Base-by-base conservation (phyloP, 2,329 filamentous ascomycete genomes). In the Ophiostoma sp. region DNA sequence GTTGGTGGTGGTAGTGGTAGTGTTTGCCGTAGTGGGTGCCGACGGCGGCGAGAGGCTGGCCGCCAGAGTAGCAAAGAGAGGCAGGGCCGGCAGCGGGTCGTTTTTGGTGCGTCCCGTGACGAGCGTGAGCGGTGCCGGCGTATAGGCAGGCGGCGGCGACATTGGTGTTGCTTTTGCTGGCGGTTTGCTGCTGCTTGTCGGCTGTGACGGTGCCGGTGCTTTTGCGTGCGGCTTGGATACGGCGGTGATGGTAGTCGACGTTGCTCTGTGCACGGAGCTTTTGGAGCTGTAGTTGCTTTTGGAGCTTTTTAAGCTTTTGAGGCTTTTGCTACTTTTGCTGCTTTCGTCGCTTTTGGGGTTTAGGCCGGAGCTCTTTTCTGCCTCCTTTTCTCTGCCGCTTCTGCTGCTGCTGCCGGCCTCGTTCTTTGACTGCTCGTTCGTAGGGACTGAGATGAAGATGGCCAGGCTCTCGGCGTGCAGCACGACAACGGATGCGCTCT, bases 381-480 rank as follows among this genome's bases (percentile, higher is more conserved):
- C 23, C 7, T 57, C 52, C 10, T 27, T 57, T 6, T 57, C 23
- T 27, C 33, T 35, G 27, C 41, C 20, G 15, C 23, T 57, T 57
- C 10, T 39, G 15, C 39, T 48, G 35, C 7, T 17, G 17, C n/a
- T 67, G 52, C 27, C 36, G 10, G 10, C 31, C 8, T 31, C 57
- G 13, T 31, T 27, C 15, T 31, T 23, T n/a, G 44, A 4, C n/a
- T 13, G 36, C 7, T 35, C 67, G 8, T 44, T 27, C 3, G 69
- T 65, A 11, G 73, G 48, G 41, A 84, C 81, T 2, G 71, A 68
- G 2, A 75, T 68, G 27, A 72, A 74, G 13, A 75, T 71, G 27
- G 84, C 86, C 70, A 86, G 78, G 39, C 86, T 84, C 75, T 87
- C 88, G 4, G 87, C 87, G 68, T 86, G 80, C 69, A 82, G 81